These are phyloP conservation scores for Daedaleopsis nitida DNA, from an alignment of 768 basidiomycete genomes.

Conservation along the genomic window DNA sequence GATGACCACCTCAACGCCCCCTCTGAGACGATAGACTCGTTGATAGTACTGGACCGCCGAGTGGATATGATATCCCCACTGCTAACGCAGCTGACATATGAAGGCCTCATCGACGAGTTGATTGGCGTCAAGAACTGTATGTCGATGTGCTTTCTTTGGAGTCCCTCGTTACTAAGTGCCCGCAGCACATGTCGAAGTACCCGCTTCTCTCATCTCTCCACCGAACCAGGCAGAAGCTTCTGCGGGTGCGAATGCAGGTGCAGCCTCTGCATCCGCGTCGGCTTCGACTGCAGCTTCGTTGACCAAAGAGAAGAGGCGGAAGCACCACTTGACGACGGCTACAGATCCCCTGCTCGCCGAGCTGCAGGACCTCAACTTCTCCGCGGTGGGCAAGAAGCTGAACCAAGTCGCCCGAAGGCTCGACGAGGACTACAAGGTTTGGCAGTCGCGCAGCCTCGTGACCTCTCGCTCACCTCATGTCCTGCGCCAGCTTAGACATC, in stretches of 20 bases:
- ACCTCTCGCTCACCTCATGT: neutral
- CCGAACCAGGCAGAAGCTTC: conserved; percentile 36
- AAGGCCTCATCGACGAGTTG: conserved; percentile 93
- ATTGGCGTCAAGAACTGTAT: conserved; percentile 87
- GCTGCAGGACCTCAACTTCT: conserved; percentile 90
- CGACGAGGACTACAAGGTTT: conserved; percentile 90
- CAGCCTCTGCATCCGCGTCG: conserved; percentile 41
- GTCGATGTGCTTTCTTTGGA: conserved; percentile 28
- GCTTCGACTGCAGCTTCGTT: conserved; percentile 48
- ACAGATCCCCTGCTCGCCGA: conserved; percentile 84
- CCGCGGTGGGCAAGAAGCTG: conserved; percentile 79
- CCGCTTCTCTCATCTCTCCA: conserved; percentile 64
- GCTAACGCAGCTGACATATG: conserved; percentile 94
- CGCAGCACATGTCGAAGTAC: conserved; percentile 80
- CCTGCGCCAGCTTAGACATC: conserved; percentile 64
- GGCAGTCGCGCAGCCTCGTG: neutral
- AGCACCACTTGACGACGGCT: conserved; percentile 76
- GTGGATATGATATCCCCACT: conserved; percentile 96
- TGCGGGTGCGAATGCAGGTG: conserved; percentile 18
- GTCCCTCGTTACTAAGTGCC: conserved; percentile 12
- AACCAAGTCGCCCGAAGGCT: conserved; percentile 81
- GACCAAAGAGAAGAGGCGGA: conserved; percentile 83
- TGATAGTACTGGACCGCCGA: conserved; percentile 88
- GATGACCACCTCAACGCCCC: conserved; percentile 43
- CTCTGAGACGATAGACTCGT: conserved; percentile 73